Base-by-base conservation (phyloP, 2,329 filamentous ascomycete genomes). In the Cytospora schulzeri region DNA sequence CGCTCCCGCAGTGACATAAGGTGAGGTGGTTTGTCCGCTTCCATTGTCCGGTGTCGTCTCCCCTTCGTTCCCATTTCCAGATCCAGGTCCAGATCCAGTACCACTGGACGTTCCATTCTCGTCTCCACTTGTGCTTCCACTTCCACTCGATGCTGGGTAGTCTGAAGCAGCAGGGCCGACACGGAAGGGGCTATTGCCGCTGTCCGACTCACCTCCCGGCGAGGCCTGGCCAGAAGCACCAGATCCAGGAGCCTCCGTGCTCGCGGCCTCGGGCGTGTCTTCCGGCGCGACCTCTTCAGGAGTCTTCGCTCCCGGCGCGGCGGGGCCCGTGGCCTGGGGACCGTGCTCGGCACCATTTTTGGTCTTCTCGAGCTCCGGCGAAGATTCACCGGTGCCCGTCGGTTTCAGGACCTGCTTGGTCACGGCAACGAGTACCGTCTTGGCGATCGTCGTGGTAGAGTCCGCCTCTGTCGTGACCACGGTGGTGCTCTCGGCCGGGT, bases 401-500 rank as follows among this genome's bases (percentile, higher is more conserved):
- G 61, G 28, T 45, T 51, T 35, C 12, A 35, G 15, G 54, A 52
- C 50, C 31, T 48, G 45, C 53, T 12, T 26, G 22, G 50, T 63
- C 35, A 66, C 22, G 38, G 55, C 45, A 28, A 60, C 41, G 11
- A 66, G 54, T 14, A 63, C 17, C 5, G 35, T 59, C 11, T 41
- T 52, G 28, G 55, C 52, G 26, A 38, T 48, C 19, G 12, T 54
- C 26, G 33, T 48, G 7, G 60, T 54, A 24, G 11, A 7, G 33
- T 53, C 51, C 29, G 12, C 22, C 53, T 41, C 22, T 15, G 33
- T 48, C 12, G 19, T 31, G 45, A 45, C 35, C 28, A 24, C 19
- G 33, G 45, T 19, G 28, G 62, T 61, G 57, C 60, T 66, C 55
- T 59, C 60, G 48, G 55, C 50, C 48, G 64, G 64, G 55, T 66